Percentiles rank a stretch among this genome's conserved stretches.
These are phyloP conservation scores for Platismatia glauca DNA, from an alignment of 495 filamentous ascomycete species.

Conservation along the genomic window DNA sequence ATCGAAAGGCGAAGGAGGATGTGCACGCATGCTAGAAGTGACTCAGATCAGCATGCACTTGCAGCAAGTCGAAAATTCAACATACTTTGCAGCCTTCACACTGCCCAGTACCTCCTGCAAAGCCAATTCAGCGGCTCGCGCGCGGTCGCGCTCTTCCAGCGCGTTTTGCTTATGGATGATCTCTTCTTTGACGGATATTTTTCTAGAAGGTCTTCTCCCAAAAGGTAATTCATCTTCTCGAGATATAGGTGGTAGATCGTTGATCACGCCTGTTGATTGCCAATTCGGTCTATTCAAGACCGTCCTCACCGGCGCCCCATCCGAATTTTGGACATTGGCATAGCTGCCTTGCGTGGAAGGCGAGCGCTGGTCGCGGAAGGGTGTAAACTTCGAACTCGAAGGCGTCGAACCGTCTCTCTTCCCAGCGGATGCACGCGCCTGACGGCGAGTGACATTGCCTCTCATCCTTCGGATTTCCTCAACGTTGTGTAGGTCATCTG, in stretches of 20 bases:
- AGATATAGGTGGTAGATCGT: constrained; percentile 52
- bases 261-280: constrained; percentile 76
- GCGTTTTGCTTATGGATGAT: constrained; percentile 21
- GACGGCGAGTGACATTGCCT: constrained; percentile 72
- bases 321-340: constrained; percentile 28
- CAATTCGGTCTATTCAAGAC: constrained; percentile 58
- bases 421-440: constrained; percentile 54
- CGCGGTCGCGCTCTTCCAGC: constrained; percentile 58
- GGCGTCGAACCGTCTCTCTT: constrained; percentile 43
- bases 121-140: constrained; percentile 73
- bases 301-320: constrained; percentile 35
- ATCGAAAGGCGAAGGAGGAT: constrained; percentile 56
- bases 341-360: constrained; percentile 18
- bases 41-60: not conserved
- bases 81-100: constrained; percentile 72
- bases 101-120: constrained; percentile 70
- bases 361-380: constrained; percentile 20
- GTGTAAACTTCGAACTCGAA: constrained; percentile 18
- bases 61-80: constrained; percentile 11
- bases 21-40: constrained; percentile 28
- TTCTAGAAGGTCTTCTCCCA: constrained; percentile 20
- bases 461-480: constrained; percentile 76
- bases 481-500: constrained; percentile 81
- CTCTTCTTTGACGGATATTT: constrained; percentile 23
- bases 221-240: constrained; percentile 29